phyloP scores from a whole-genome alignment of 768 basidiomycete species.

The Boletus subcaerulescens region DNA sequence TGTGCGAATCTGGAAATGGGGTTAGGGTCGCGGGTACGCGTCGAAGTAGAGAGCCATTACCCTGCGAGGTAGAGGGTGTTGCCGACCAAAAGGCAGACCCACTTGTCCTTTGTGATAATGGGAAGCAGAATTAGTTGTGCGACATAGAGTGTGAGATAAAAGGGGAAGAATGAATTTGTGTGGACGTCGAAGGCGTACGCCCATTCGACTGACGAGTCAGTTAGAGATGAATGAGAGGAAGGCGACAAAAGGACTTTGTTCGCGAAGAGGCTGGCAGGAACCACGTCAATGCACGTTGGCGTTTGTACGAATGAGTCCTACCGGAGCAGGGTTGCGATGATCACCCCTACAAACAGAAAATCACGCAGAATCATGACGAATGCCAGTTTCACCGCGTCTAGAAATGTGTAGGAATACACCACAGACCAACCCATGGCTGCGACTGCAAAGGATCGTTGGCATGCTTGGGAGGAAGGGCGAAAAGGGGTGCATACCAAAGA shows the following conservation, averaged over 20 bases:
- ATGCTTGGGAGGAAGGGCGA: neutral
- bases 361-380: constrained; percentile 86
- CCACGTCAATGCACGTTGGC: constrained; percentile 10
- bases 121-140: constrained; percentile 86
- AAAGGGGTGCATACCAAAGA: constrained; percentile 49
- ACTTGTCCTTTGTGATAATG: constrained; percentile 77
- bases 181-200: constrained; percentile 97
- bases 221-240: constrained; percentile 65
- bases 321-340: constrained; percentile 78
- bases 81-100: constrained; percentile 92
- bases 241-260: constrained; percentile 71
- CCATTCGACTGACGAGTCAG: constrained; percentile 82
- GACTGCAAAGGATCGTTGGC: constrained; percentile 40
- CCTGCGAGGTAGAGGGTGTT: constrained; percentile 79
- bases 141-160: constrained; percentile 86
- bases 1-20: constrained; percentile 65
- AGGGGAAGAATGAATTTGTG: constrained; percentile 94
- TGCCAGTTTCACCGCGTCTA: constrained; percentile 60
- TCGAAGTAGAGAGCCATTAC: constrained; percentile 39
- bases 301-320: constrained; percentile 25
- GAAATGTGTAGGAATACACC: constrained; percentile 64
- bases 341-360: constrained; percentile 75
- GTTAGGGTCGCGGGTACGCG: constrained; percentile 6
- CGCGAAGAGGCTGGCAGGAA: constrained; percentile 53
- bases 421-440: constrained; percentile 84